These are phyloP conservation scores for Heritiera littoralis DNA, from an alignment of 345 rosid genomes.

Conservation along the genomic window DNA sequence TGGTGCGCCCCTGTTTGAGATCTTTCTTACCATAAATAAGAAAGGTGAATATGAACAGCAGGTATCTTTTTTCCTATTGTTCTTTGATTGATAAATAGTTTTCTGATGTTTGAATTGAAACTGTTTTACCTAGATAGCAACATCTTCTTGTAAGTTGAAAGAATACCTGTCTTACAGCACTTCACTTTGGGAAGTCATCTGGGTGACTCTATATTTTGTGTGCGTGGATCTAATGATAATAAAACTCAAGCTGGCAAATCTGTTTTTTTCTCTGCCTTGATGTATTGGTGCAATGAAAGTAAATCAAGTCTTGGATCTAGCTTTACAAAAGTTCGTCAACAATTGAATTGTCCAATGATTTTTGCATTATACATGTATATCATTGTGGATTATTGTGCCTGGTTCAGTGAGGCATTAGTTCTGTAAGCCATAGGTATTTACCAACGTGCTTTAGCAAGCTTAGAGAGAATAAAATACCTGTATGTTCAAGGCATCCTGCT, in stretches of 20 bases:
- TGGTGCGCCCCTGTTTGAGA: slow-evolving; percentile 82
- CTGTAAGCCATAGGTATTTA: not conserved
- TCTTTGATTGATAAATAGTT: not conserved
- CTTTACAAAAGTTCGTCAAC: not conserved
- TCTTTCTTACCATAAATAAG: slow-evolving; percentile 62
- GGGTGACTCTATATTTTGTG: slow-evolving; percentile 2
- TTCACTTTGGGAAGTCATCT: not conserved
- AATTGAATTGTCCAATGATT: not conserved
- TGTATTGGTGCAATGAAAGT: not conserved
- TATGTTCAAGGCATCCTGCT: not conserved
- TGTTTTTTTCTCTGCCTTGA: not conserved
- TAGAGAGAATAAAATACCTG: slow-evolving; percentile 1
- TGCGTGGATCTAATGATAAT: not conserved
- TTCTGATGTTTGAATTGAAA: not conserved
- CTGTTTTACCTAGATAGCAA: not conserved
- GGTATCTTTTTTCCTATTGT: slow-evolving; percentile 43
- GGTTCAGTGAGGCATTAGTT: not conserved
- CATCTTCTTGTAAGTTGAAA: not conserved
- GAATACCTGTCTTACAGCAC: not conserved
- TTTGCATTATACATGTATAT: not conserved
- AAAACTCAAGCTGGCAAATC: not conserved
- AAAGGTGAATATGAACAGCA: slow-evolving; percentile 79
- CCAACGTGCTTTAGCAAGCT: not conserved
- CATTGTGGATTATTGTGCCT: not conserved
- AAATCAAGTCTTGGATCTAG: not conserved